phyloP scores from a whole-genome alignment of 1,284 basidiomycete genomes.

The Sporisorium graminicola region DNA sequence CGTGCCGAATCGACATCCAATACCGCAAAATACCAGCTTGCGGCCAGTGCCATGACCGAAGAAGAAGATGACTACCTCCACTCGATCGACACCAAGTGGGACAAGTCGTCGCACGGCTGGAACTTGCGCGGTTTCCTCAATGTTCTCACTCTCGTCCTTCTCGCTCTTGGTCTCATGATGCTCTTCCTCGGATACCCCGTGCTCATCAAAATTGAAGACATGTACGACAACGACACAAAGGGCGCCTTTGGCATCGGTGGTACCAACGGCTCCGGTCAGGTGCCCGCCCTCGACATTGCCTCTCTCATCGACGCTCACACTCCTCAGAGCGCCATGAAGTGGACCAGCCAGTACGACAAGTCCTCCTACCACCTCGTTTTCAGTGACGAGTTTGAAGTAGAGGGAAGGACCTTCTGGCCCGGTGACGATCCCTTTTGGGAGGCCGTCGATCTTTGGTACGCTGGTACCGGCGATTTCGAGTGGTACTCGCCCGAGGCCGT shows the following conservation, averaged over 20 bases:
- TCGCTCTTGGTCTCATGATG: constrained; percentile 58
- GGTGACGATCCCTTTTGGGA: constrained; percentile 69
- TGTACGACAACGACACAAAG: constrained; percentile 50
- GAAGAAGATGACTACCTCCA: constrained; percentile 66
- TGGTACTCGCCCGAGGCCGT: constrained; percentile 70
- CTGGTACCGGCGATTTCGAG: constrained; percentile 67
- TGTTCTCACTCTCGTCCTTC: constrained; percentile 54
- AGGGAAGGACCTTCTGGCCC: constrained; percentile 75
- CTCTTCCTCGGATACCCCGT: constrained; percentile 68
- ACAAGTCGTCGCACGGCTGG: constrained; percentile 49
- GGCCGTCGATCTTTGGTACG: constrained; percentile 68
- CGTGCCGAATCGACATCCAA: constrained; percentile 8
- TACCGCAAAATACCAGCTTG: constrained; percentile 33
- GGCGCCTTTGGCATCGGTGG: constrained; percentile 77
- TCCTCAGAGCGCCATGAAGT: constrained; percentile 31
- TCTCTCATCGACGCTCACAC: constrained; percentile 62
- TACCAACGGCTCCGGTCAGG: constrained; percentile 68
- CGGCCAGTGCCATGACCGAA: constrained; percentile 18
- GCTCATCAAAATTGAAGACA: constrained; percentile 52
- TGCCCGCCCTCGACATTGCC: constrained; percentile 49
- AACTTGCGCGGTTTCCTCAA: constrained; percentile 62
- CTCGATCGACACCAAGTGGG: constrained; percentile 50
- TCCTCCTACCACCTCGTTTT: constrained; percentile 74
- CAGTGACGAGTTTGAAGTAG: constrained; percentile 80
- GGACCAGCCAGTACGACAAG: constrained; percentile 36